Evolutionary conservation across 1,284 basidiomycete genomes (phyloP).

Genomic region (Coniophora puteana): DNA sequence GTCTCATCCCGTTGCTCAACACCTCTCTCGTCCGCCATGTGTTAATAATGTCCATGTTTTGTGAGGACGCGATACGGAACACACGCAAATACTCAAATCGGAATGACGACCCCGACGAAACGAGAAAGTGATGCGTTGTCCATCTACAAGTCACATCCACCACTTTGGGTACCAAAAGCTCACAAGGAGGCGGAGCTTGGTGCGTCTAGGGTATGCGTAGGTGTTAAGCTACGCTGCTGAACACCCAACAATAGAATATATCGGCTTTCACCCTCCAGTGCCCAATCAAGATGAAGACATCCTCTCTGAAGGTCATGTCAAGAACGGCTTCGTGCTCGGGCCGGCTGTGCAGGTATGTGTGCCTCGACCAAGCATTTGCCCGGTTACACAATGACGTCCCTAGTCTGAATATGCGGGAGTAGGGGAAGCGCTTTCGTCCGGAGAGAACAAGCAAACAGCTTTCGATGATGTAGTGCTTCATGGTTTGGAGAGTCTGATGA

Average conservation of each 20-base stretch:
- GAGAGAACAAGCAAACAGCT: constrained; percentile 49
- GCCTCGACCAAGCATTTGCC: constrained; percentile 16
- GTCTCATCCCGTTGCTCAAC: no score
- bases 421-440: constrained; percentile 60
- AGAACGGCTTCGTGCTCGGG: constrained; percentile 68
- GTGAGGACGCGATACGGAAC: no score
- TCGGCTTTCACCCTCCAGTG: constrained; percentile 82
- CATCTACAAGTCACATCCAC: constrained; percentile 65
- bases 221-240: constrained; percentile 3
- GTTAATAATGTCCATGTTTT: no score
- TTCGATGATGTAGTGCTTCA: constrained; percentile 52
- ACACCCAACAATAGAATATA: constrained; percentile 55
- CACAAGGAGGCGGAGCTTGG: constrained; percentile 69
- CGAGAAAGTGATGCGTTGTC: constrained; percentile 36
- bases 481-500: constrained; percentile 77
- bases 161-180: constrained; percentile 64
- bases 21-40: no score
- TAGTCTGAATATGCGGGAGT: constrained; percentile 20
- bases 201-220: constrained; percentile 22
- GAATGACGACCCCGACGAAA: constrained; percentile 16
- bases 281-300: constrained; percentile 85
- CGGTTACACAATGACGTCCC: constrained; percentile 3
- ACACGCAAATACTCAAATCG: no score
- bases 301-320: constrained; percentile 74
- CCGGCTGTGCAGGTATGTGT: constrained; percentile 55